Evolutionary conservation across 805 yeast species (phyloP), one percentile per base, ranked within the genome.

Genomic region (Brettanomyces custersianus): DNA sequence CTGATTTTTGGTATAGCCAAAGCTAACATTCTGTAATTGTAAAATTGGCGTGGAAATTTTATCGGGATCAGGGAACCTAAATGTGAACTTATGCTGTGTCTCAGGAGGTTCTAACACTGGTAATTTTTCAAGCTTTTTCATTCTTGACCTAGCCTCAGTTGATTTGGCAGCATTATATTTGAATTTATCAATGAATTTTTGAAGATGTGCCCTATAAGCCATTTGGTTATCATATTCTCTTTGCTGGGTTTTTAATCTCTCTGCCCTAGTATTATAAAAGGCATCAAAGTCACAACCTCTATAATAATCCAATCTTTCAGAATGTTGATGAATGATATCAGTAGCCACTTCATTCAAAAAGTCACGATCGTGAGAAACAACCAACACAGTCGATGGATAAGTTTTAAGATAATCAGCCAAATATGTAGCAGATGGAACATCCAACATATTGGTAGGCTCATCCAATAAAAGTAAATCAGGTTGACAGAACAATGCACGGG

Each of bases 391-490:
- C 1, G 95, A 74, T 37, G 94, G 88, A 57, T 92, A 92, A 6
- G 84, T 70, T 55, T 85, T 95, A 48, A 92, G 65, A 56, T 92
- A 92, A 47, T 83, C 77, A 9, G 97, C 90, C 54, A 92, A 70
- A 58, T 78, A 92, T 2, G 96, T 90, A 57, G 92, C 85, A 37
- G 97, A 88, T 20, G 98, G 99, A 59, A 92, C 96, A 75, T 92
- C 99, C 94, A 92, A 83, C 96, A 88, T 92, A 80, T 92, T 92
- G 42, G 97, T 88, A 52, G 99, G 99, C 72, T 92, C 99, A 74
- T 92, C 98, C 45, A 92, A 72, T 55, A 92, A 66, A 46, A 92
- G 68, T 45, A 92, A 68, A 59, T 92, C 98, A 1, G 98, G 98
- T 56, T 86, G 80, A 72, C 96, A 90, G 71, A 92, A 92, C 56